phyloP scores from a whole-genome alignment of 371 early-diverging fungal genomes.

The Lichtheimia corymbifera region DNA sequence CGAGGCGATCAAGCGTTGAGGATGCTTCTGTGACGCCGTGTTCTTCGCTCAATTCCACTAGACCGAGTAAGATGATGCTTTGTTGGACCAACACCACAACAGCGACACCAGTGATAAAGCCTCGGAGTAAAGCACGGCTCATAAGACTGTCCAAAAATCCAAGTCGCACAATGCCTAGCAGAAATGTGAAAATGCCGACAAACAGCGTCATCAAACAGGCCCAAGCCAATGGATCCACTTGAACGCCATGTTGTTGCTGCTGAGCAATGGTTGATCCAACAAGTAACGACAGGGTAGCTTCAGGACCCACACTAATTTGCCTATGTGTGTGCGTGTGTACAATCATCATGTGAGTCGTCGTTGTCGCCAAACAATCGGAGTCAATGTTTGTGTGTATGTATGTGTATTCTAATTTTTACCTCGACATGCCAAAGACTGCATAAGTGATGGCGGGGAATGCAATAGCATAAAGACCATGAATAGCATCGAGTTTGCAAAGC shows the following conservation, averaged over 20 bases:
- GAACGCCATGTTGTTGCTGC: conserved; percentile 45
- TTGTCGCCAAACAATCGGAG: not conserved
- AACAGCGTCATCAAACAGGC: conserved; percentile 79
- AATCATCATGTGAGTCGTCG: not conserved
- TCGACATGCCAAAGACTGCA: conserved; percentile 87
- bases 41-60: conserved; percentile 45
- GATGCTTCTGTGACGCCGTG: conserved; percentile 63
- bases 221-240: conserved; percentile 59
- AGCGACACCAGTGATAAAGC: conserved; percentile 93
- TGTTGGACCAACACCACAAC: conserved; percentile 88
- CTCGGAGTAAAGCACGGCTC: conserved; percentile 86
- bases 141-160: conserved; percentile 95
- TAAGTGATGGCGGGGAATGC: conserved; percentile 86
- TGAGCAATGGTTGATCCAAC: conserved; percentile 78
- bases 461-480: conserved; percentile 86
- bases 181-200: conserved; percentile 88
- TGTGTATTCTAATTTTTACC: conserved; percentile 34
- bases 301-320: conserved; percentile 90
- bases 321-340: conserved; percentile 19
- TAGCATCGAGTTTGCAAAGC: conserved; percentile 80
- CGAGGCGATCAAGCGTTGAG: conserved; percentile 73
- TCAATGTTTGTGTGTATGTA: not conserved
- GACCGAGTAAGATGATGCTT: conserved; percentile 75
- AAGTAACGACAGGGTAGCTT: conserved; percentile 87
- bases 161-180: conserved; percentile 89